Conservation (phyloP, 2,329 filamentous ascomycete species). For the Trichoderma sp. region DNA sequence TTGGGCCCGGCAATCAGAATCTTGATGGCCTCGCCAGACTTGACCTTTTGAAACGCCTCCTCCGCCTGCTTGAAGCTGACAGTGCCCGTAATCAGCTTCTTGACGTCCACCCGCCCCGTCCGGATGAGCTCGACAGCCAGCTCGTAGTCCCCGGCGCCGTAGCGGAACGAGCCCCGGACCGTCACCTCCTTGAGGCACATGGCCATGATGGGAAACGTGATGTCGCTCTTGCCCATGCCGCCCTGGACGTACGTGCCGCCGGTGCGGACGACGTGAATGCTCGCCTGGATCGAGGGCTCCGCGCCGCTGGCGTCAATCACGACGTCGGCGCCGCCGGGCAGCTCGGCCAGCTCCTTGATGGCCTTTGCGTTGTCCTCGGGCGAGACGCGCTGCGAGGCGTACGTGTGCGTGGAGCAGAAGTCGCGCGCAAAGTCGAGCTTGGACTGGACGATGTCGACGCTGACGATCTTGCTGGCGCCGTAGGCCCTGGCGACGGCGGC, state of each 20-base stretch:
- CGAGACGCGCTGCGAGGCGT: constrained; percentile 62
- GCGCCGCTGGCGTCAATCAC: constrained; percentile 82
- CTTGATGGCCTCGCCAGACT: constrained; percentile 77
- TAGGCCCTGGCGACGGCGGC: constrained; percentile 82
- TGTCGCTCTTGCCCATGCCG: constrained; percentile 86
- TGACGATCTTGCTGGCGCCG: constrained; percentile 82
- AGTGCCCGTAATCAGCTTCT: constrained; percentile 75
- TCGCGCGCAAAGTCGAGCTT: constrained; percentile 76
- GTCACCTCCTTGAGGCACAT: constrained; percentile 89
- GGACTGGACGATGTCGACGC: constrained; percentile 80
- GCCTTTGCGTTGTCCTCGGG: constrained; percentile 74
- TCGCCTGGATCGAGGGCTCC: constrained; percentile 75
- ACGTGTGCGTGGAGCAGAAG: constrained; percentile 73
- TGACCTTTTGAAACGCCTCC: constrained; percentile 83
- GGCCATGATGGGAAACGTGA: constrained; percentile 89
- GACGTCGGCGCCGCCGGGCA: constrained; percentile 71
- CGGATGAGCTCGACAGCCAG: constrained; percentile 78
- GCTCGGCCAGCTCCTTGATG: constrained; percentile 63
- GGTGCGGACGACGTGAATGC: constrained; percentile 68
- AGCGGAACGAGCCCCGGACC: constrained; percentile 85
- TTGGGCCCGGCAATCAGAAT: constrained; percentile 68
- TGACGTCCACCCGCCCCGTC: constrained; percentile 73
- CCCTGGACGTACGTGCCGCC: constrained; percentile 82
- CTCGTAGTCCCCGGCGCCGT: constrained; percentile 84
- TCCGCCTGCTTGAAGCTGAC: constrained; percentile 83